A percentile compares a stretch with the other conserved stretches of the same genome.
Evolutionary conservation across 176 grass and related monocot genomes (phyloP).

Genomic region (Saccharum spontaneum): DNA sequence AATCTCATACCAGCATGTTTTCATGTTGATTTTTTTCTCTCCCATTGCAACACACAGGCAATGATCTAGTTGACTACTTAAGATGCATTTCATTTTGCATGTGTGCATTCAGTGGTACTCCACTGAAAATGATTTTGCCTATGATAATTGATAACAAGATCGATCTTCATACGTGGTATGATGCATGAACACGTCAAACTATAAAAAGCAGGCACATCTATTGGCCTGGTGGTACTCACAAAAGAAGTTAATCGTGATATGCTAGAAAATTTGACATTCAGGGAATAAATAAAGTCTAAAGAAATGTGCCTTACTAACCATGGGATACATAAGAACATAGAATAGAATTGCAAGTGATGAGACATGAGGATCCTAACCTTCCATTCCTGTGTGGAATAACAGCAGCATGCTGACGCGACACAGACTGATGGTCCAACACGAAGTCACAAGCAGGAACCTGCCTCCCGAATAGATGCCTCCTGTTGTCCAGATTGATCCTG

Average conservation of each 20-base stretch:
- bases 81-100: slow-evolving; percentile 9
- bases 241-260: neutral
- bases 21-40: neutral
- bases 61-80: neutral
- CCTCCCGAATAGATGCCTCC: slow-evolving; percentile 93
- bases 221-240: neutral
- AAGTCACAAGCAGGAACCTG: slow-evolving; percentile 83
- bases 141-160: neutral
- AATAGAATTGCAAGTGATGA: neutral
- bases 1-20: neutral
- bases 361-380: slow-evolving; percentile 55
- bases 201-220: slow-evolving; percentile 8
- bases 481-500: slow-evolving; percentile 77
- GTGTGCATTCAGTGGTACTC: neutral
- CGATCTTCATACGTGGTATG: neutral
- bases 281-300: neutral
- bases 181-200: neutral
- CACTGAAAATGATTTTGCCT: neutral
- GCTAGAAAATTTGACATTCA: neutral
- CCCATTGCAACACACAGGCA: neutral
- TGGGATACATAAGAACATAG: neutral
- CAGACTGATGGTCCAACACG: slow-evolving; percentile 94
- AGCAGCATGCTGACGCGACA: slow-evolving; percentile 92
- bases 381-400: slow-evolving; percentile 94
- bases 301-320: neutral